Base-by-base conservation (phyloP, 495 filamentous ascomycete species). In the Pseudoneurospora amorphoporcata region DNA sequence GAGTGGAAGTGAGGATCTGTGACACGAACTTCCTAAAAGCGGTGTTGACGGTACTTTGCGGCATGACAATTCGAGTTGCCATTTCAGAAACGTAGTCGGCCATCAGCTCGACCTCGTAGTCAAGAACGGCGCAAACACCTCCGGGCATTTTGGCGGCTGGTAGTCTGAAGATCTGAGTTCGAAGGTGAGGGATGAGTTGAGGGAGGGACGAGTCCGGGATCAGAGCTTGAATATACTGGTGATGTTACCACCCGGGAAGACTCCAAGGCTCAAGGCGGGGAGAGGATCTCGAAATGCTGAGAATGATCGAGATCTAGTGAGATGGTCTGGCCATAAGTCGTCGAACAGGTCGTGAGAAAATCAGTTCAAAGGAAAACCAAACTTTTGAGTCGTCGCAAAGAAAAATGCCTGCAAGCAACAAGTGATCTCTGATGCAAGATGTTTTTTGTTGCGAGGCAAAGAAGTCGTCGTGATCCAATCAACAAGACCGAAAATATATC, bases 71-170 rank as follows among this genome's bases (percentile, higher is more conserved):
- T 86, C 92, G 91, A 76, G 86, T 88, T 70, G 95, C 90, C 90
- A 94, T 96, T 78, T 97, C 92, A 70, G 94, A 90, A 79, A 99
- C 95, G 83, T 97, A 99, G 78, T 98, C 94, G 71, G 94, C 92
- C 94, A 98, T 99, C 81, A 93, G 87, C 75, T 97, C 94, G 90
- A 98, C 95, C 80, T 98, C 95, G 82, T 99, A 99, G 85, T 99
- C 96, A 80, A 99, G 88, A 81, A 96, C 91, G 71, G 93, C 92
- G 77, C 95, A 94, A 45, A 99, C 96, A 76, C 95, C 95, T 84
- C 95, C 95, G 74, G 81, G 87, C 84, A 86, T 86, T 75, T 79
- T 85, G 81, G 43, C 74, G 69, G 78, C 58, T 72, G 71, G 53
- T 41, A 40, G 74, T 39, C 14, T 40, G 75, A 43, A 23, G 39